Conservation (phyloP, 495 filamentous ascomycete genomes). For the Podospora tetraspora region DNA sequence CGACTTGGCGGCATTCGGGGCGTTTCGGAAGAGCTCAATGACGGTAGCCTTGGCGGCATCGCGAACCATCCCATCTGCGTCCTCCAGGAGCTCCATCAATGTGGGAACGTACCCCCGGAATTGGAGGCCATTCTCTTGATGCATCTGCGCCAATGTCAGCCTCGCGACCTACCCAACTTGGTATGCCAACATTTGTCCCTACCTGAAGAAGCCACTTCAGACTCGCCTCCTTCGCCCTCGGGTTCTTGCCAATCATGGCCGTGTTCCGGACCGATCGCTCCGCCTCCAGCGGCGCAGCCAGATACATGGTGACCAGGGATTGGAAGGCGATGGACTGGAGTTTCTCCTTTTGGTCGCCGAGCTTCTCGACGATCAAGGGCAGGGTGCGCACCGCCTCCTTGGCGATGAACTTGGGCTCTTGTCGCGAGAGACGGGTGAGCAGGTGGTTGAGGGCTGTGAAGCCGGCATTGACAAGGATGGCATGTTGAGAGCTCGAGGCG, state of each 20-base stretch:
- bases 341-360: constrained; percentile 85
- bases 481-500: constrained; percentile 66
- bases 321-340: constrained; percentile 64
- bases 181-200: constrained; percentile 9
- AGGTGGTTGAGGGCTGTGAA: constrained; percentile 84
- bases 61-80: constrained; percentile 79
- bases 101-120: constrained; percentile 78
- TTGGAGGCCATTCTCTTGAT: constrained; percentile 65
- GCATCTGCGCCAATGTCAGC: constrained; percentile 53
- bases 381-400: constrained; percentile 60
- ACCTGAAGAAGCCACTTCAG: constrained; percentile 79
- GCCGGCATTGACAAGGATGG: constrained; percentile 61
- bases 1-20: constrained; percentile 75
- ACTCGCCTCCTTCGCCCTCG: constrained; percentile 73
- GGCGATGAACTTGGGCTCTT: constrained; percentile 67
- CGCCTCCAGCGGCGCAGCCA: constrained; percentile 59
- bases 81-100: constrained; percentile 80
- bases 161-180: background rate
- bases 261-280: constrained; percentile 73
- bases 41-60: constrained; percentile 75
- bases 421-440: constrained; percentile 72
- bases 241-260: constrained; percentile 72
- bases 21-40: constrained; percentile 76
- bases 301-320: constrained; percentile 70
- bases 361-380: constrained; percentile 71